Conservation (phyloP, 129 eudicot species). For the Daucus carota region DNA sequence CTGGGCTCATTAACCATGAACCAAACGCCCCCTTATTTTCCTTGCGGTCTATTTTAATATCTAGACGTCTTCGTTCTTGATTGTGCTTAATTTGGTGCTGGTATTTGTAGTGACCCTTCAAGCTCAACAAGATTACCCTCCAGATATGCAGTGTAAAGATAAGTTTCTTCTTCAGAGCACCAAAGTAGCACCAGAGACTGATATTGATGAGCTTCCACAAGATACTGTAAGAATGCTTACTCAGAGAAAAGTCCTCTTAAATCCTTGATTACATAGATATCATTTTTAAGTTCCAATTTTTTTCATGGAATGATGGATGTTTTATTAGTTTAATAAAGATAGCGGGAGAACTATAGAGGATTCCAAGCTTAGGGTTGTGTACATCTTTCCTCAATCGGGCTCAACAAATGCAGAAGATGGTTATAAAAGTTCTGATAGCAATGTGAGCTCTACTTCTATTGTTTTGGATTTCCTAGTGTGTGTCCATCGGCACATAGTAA, state of each 20-base stretch:
- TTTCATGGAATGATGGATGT: conserved; percentile 2
- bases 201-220: conserved; percentile 64
- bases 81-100: conserved; percentile 11
- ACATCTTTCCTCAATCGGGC: conserved; percentile 32
- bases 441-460: conserved; percentile 32
- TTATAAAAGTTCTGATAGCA: conserved; percentile 26
- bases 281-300: not conserved
- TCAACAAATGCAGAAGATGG: conserved; percentile 34
- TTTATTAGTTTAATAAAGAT: conserved; percentile 62
- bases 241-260: not conserved
- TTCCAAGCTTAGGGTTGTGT: conserved; percentile 68
- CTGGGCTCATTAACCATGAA: no score
- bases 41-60: not conserved
- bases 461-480: no score
- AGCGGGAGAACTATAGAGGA: conserved; percentile 64
- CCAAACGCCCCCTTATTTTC: no score
- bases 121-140: conserved; percentile 80
- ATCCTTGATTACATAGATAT: not conserved
- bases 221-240: conserved; percentile 47
- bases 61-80: not conserved
- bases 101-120: conserved; percentile 66
- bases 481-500: no score
- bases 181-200: conserved; percentile 47
- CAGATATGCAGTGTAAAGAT: conserved; percentile 85
- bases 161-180: conserved; percentile 85